Evolutionary conservation across 371 early-diverging fungal genomes (phyloP), one percentile per base, ranked within the genome.

Genomic region (Batrachochytrium dendrobatidis): DNA sequence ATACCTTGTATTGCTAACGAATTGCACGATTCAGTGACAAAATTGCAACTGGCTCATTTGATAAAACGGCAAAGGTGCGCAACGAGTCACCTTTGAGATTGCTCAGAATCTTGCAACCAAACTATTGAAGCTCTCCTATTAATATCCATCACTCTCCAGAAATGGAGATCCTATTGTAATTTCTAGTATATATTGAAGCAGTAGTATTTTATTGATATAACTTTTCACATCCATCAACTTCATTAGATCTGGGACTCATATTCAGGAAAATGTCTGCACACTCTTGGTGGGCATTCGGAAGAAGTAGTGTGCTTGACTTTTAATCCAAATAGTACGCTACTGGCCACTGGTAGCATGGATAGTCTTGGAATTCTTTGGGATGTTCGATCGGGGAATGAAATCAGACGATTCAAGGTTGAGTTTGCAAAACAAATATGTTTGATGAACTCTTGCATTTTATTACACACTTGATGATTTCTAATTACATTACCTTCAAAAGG

Each of bases 281-380:
- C 70, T 3, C 55, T 72, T 52, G 43, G 58, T 31, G 75, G 75
- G 1, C 75, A 75, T 57, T 55, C 25, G 15, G 71, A 56, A 5
- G 75, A 75, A 52, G 66, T 75, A 18, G 58, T 70, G 20, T 63
- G 67, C 46, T 22, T 69, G n/a, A n/a, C 66, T 0, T 72, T 71
- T 60, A 66, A 71, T 53, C 60, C 62, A 15, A 53, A 65, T 15
- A 68, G 69, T 50, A 56, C 56, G 1, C 6, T 65, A 10, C 24
- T 75, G 1, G 69, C 61, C 2, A 68, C 73, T 12, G 71, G 67
- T 1, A 69, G 73, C 55, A 75, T 75, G 75, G 75, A 75, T 56
- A 60, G 58, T 24, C 53, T 59, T 17, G 61, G 64, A n/a, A 61
- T 66, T 53, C 17, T 75, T 17, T 75, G 75, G 75, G 75, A 75